Evolutionary conservation across 78 protist species (phyloP).

Genomic region (Dictyostelium brefeldianum): DNA sequence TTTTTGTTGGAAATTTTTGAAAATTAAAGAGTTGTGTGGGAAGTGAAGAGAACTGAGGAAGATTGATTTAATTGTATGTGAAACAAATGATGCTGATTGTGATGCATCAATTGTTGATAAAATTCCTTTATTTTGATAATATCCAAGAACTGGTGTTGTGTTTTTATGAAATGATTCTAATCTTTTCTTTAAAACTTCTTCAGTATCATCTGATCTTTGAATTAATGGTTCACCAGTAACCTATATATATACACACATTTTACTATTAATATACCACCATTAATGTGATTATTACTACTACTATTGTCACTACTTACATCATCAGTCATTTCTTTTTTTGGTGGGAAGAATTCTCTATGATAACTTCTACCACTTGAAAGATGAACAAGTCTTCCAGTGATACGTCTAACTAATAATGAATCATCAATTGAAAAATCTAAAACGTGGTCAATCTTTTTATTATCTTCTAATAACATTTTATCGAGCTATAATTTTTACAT

Average conservation of each 20-base stretch:
- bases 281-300: too few species aligned
- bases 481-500: conserved; percentile 93
- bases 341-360: conserved; percentile 95
- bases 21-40: conserved; percentile 28
- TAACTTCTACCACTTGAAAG: conserved; percentile 92
- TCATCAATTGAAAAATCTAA: conserved; percentile 92
- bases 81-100: conserved; percentile 41
- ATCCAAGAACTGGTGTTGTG: conserved; percentile 79
- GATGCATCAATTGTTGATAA: conserved; percentile 79
- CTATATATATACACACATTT: background rate
- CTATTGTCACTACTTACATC: too few species aligned
- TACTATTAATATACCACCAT: background rate
- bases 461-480: conserved; percentile 80
- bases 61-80: conserved; percentile 52
- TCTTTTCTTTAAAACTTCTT: conserved; percentile 73
- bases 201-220: conserved; percentile 96
- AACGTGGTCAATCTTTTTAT: conserved; percentile 79
- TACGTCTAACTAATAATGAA: conserved; percentile 89
- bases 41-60: conserved; percentile 48
- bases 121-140: conserved; percentile 59
- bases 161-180: conserved; percentile 77
- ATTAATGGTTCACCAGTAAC: conserved; percentile 97
- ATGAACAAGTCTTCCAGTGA: conserved; percentile 97
- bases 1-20: conserved; percentile 18
- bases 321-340: conserved; percentile 89